These are phyloP conservation scores for Aspergillus awamori DNA, from an alignment of 2,329 filamentous ascomycete species.

Conservation along the genomic window DNA sequence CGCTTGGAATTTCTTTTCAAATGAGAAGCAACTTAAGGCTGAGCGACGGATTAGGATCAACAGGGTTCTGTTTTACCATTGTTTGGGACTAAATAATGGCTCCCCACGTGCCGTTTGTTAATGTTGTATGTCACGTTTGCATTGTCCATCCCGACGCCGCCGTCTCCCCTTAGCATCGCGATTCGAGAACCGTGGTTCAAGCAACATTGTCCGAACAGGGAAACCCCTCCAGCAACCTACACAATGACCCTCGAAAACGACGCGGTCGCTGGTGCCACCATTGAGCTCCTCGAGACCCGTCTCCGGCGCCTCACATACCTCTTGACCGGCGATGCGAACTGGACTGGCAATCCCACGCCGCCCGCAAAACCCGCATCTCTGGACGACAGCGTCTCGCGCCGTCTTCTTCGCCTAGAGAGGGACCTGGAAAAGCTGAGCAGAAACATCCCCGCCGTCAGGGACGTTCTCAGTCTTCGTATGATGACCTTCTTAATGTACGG, in stretches of 20 bases:
- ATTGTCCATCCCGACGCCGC: neutral
- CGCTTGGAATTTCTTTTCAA: neutral
- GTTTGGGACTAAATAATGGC: neutral
- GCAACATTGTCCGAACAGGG: neutral
- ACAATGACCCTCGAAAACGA: constrained; percentile 40
- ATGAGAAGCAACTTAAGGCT: neutral
- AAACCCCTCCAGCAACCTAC: neutral
- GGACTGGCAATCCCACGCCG: constrained; percentile 42
- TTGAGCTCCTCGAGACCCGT: constrained; percentile 49
- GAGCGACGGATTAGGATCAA: neutral
- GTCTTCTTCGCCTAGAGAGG: constrained; percentile 42
- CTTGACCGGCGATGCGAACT: constrained; percentile 45
- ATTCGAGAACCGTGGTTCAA: neutral
- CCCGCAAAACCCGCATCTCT: constrained; percentile 37
- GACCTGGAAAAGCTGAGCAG: constrained; percentile 43
- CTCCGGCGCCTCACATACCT: constrained; percentile 50
- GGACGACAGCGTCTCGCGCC: constrained; percentile 44
- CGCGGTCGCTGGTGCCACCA: constrained; percentile 42
- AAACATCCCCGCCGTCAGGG: constrained; percentile 42
- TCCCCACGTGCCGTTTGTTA: neutral
- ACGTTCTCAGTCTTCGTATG: constrained; percentile 48
- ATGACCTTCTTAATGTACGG: constrained; percentile 4
- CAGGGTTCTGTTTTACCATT: constrained; percentile 2
- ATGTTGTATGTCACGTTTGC: constrained; percentile 24
- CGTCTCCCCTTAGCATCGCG: neutral